Evolutionary conservation across 495 filamentous ascomycete genomes (phyloP).

Genomic region (Lophium mytilinum): DNA sequence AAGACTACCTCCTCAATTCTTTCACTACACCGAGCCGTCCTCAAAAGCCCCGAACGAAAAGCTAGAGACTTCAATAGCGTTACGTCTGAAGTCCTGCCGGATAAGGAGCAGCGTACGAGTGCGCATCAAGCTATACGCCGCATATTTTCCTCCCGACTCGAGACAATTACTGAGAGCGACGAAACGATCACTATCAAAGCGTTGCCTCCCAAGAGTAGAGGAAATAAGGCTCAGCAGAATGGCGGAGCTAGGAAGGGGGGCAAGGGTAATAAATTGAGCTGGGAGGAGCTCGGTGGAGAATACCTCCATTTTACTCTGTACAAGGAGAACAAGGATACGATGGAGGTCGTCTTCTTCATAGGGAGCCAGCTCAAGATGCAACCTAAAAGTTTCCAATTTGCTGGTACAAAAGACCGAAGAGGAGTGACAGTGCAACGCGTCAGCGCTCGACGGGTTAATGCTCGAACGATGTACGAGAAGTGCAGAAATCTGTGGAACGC

Average conservation of each 20-base stretch:
- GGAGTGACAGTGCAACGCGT: constrained; percentile 82
- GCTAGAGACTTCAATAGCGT: constrained; percentile 35
- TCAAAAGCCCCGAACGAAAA: constrained; percentile 27
- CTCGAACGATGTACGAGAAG: constrained; percentile 52
- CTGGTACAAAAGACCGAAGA: constrained; percentile 89
- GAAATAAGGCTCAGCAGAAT: constrained; percentile 7
- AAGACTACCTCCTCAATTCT: constrained; percentile 18
- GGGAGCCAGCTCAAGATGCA: constrained; percentile 59
- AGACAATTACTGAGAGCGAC: constrained; percentile 52
- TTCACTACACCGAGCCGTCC: constrained; percentile 22
- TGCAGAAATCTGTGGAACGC: constrained; percentile 56
- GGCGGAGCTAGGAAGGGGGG: constrained; percentile 22
- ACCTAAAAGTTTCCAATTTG: constrained; percentile 66
- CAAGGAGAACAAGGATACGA: constrained; percentile 98
- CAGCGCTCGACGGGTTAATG: constrained; percentile 57
- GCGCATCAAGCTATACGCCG: constrained; percentile 60
- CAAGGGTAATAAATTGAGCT: constrained; percentile 37
- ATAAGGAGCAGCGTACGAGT: constrained; percentile 53
- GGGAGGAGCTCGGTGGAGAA: constrained; percentile 61
- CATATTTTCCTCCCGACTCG: constrained; percentile 59
- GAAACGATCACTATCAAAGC: constrained; percentile 54
- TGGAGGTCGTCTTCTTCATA: constrained; percentile 76
- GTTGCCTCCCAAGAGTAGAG: constrained; percentile 27
- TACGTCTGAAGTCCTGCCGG: constrained; percentile 39
- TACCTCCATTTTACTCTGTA: constrained; percentile 90